Evolutionary conservation across 306 rosid genomes (phyloP), one percentile per base, ranked within the genome.

Genomic region (Cicer chorassanicum): DNA sequence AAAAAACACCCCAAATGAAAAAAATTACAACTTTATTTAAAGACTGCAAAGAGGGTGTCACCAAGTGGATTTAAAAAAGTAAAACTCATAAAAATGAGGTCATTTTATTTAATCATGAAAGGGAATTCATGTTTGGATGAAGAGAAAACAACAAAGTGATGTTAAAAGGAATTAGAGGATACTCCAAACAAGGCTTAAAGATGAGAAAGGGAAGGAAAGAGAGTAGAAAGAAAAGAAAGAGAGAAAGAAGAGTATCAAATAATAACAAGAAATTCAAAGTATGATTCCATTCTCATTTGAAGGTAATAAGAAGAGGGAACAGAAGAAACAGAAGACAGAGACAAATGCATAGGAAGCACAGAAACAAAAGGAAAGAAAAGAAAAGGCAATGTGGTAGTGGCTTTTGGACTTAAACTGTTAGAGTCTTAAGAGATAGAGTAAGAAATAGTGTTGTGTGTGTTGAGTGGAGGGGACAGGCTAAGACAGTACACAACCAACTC

Each of bases 261-360:
- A 77, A 92, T 84, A 88, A 88, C 93, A 82, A 88, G 90, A 73
- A 88, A 92, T 84, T 90, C 92, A 85, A 92, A 90, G 89, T 85
- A 85, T 84, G 96, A 90, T 81, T 92, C 93, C 87, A 82, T 85
- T 74, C 81, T 88, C 89, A 92, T 92, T 90, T 90, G 95, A 85
- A 87, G 91, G 97, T 82, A 86, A 77, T 75, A 84, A 87, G 88
- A 79, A 75, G 92, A 79, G 93, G 98, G 96, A 91, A 96, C 93
- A 90, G 93, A 80, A 88, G 98, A 88, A 91, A 96, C 93, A 90
- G 93, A 80, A 88, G 98, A 88, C 89, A 86, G 64, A 72, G 92
- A 93, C 96, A 93, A 89, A 48, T 88, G 91, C 87, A 88, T 83
- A 91, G 86, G 91, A 89, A 89, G 89, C 89, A 87, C 90, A 84